A percentile compares a stretch with the other conserved stretches of the same genome.
Evolutionary conservation across 1,139 yeast genomes (phyloP).

Genomic region (Debaryomyces psychrophilus): DNA sequence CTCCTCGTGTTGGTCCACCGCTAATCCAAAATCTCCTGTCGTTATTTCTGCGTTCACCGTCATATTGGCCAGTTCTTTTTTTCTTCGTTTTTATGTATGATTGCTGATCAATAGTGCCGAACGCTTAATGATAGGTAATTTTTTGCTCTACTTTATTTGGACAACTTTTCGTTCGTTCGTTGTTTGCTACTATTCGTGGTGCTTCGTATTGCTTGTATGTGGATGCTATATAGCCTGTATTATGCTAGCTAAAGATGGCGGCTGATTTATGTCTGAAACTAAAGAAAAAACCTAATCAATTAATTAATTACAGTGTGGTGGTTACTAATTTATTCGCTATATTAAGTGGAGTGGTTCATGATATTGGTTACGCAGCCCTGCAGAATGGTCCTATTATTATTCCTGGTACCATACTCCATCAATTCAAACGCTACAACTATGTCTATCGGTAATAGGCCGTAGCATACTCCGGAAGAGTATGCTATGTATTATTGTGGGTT

Average conservation of each 20-base stretch:
- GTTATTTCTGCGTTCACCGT: slow-evolving; percentile 3
- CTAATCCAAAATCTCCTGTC: slow-evolving; percentile 3
- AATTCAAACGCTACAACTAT: not conserved
- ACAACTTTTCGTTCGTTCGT: not conserved
- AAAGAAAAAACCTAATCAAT: slow-evolving; percentile 1
- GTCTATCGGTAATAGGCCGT: not conserved
- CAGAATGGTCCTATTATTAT: not conserved
- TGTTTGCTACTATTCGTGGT: not conserved
- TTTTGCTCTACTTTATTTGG: not conserved
- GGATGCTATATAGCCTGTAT: not conserved
- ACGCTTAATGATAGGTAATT: slow-evolving; percentile 4
- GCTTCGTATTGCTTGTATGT: not conserved
- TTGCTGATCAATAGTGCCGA: slow-evolving; percentile 4
- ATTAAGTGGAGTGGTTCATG: slow-evolving; percentile 8
- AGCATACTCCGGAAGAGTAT: too few relatives aligned
- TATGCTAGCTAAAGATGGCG: not conserved
- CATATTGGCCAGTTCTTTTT: slow-evolving; percentile 3
- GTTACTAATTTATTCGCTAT: slow-evolving; percentile 7
- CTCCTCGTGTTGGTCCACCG: slow-evolving; percentile 4
- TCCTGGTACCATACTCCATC: not conserved
- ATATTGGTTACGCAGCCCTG: slow-evolving; percentile 8
- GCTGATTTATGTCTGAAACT: not conserved
- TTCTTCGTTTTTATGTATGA: not conserved
- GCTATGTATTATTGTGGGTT: too few relatives aligned
- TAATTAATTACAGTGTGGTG: slow-evolving; percentile 6